Evolutionary conservation across 306 rosid species (phyloP).

Genomic region (Ceratonia siliqua): DNA sequence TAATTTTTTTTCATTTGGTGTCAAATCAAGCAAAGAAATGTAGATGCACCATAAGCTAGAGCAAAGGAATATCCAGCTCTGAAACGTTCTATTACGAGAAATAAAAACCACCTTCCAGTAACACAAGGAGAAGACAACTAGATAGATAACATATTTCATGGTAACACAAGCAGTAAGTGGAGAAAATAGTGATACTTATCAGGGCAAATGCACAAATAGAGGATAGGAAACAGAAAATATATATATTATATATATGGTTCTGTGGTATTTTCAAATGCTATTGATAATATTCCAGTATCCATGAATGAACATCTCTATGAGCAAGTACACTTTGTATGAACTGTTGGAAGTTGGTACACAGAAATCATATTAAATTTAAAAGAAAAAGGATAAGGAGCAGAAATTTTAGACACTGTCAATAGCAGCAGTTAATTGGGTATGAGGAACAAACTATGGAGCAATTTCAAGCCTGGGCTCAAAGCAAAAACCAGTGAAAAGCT

Average conservation of each 20-base stretch:
- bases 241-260: conserved; percentile 22
- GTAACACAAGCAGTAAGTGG: background rate
- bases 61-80: background rate
- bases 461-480: conserved; percentile 92
- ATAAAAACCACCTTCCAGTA: background rate
- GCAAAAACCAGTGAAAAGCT: conserved; percentile 93
- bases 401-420: conserved; percentile 29
- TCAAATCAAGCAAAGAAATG: background rate
- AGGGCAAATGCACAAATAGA: conserved; percentile 14
- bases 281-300: conserved; percentile 55
- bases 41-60: background rate
- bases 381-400: conserved; percentile 28
- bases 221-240: background rate
- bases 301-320: conserved; percentile 55
- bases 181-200: background rate
- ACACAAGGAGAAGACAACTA: background rate
- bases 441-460: conserved; percentile 56
- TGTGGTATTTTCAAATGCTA: conserved; percentile 49
- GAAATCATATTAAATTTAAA: conserved; percentile 38
- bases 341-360: conserved; percentile 37
- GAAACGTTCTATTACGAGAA: conserved; percentile 21
- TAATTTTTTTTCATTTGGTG: background rate
- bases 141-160: background rate
- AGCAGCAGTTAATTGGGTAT: conserved; percentile 35
- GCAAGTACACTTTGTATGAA: conserved; percentile 61